Conservation (phyloP, 306 rosid species). For the Acacia crassicarpa region DNA sequence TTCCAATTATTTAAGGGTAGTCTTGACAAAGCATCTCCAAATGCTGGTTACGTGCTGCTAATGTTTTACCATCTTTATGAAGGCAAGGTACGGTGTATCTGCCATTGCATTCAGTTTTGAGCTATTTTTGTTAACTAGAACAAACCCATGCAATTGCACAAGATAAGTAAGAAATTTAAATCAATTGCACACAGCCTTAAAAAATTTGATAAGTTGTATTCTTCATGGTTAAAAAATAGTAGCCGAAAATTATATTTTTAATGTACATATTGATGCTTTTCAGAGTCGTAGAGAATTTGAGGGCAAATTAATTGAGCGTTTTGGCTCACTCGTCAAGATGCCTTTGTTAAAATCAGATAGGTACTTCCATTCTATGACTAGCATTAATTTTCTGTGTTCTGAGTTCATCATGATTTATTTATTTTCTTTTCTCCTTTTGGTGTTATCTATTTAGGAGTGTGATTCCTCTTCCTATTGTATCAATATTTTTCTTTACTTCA, state of each 20-base stretch:
- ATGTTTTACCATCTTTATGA: slow-evolving; percentile 97
- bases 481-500: background rate
- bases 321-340: slow-evolving; percentile 92
- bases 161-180: background rate
- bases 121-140: slow-evolving; percentile 11
- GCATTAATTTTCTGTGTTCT: background rate
- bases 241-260: background rate
- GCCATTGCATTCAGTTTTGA: slow-evolving; percentile 24
- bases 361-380: slow-evolving; percentile 35
- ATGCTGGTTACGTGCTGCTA: slow-evolving; percentile 92
- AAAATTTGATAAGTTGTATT: no score
- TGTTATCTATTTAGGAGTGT: background rate
- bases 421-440: background rate
- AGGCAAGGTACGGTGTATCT: slow-evolving; percentile 68
- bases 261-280: slow-evolving; percentile 17
- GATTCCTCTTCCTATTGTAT: background rate
- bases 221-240: background rate
- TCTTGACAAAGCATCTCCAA: slow-evolving; percentile 89
- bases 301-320: slow-evolving; percentile 71
- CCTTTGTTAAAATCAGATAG: slow-evolving; percentile 87
- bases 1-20: slow-evolving; percentile 64
- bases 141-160: background rate
- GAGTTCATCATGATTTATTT: slow-evolving; percentile 6
- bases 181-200: background rate
- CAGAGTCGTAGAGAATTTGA: slow-evolving; percentile 86